These are phyloP conservation scores for Hura crepitans DNA, from an alignment of 441 rosid species.

Conservation along the genomic window DNA sequence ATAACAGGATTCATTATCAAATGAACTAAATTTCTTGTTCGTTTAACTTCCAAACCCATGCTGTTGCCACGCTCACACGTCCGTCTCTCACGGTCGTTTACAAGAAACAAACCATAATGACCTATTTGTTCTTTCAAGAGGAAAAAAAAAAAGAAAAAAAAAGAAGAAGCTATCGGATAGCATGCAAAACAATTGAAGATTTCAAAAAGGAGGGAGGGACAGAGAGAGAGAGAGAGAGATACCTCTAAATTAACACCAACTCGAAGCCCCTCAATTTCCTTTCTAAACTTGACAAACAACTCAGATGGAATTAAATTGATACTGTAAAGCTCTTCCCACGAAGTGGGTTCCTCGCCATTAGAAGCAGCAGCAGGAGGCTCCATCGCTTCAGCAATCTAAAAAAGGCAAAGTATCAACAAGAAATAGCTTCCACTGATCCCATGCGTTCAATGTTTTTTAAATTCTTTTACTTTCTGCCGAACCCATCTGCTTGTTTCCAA, in stretches of 20 bases:
- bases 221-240: background rate
- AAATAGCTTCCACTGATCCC: background rate
- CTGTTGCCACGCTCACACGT: background rate
- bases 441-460: background rate
- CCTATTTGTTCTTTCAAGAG: background rate
- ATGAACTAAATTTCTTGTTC: background rate
- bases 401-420: constrained; percentile 1
- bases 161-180: background rate
- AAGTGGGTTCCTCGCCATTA: constrained; percentile 55
- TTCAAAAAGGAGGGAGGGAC: no score
- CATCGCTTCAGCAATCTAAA: constrained; percentile 35
- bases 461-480: background rate
- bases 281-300: constrained; percentile 76
- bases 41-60: background rate
- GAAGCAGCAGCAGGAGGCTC: constrained; percentile 33
- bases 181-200: background rate
- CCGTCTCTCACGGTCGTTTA: no score
- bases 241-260: constrained; percentile 92
- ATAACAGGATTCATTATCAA: background rate
- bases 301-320: constrained; percentile 75
- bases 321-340: constrained; percentile 81
- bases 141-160: background rate
- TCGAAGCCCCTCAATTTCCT: constrained; percentile 76
- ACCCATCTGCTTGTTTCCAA: background rate
- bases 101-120: no score